These are phyloP conservation scores for Fraxinus americana DNA, from an alignment of 257 asterid species.

Conservation along the genomic window DNA sequence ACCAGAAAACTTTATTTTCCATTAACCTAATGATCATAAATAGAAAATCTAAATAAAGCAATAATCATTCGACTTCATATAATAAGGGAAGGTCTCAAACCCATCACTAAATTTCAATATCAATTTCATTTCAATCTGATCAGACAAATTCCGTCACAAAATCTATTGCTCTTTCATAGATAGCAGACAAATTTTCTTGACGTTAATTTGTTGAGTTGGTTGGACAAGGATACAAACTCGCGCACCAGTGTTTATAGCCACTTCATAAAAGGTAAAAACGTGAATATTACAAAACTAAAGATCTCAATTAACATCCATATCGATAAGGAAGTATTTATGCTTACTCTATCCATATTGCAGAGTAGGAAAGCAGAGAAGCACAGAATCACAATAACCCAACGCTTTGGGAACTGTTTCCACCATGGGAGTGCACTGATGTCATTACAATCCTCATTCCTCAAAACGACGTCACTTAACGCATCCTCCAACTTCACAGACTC, in stretches of 20 bases:
- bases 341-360: slow-evolving; percentile 95
- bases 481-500: slow-evolving; percentile 41
- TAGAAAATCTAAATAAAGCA: not conserved
- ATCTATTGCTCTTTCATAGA: not conserved
- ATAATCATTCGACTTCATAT: not conserved
- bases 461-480: slow-evolving; percentile 28
- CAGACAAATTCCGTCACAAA: not conserved
- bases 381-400: slow-evolving; percentile 86
- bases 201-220: not conserved
- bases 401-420: slow-evolving; percentile 81
- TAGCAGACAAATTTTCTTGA: not conserved
- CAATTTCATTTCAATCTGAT: not conserved
- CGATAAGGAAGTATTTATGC: not conserved
- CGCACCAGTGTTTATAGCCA: not conserved
- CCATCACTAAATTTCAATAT: not conserved
- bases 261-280: not conserved
- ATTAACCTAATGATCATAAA: not conserved
- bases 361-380: slow-evolving; percentile 84
- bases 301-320: not conserved
- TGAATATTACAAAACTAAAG: not conserved
- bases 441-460: slow-evolving; percentile 28
- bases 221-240: not conserved
- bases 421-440: slow-evolving; percentile 37
- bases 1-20: not conserved
- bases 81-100: not conserved